A percentile compares a stretch with the other conserved stretches of the same genome.
Conservation (phyloP, 768 basidiomycete species). For the Boletus subparvulus region DNA sequence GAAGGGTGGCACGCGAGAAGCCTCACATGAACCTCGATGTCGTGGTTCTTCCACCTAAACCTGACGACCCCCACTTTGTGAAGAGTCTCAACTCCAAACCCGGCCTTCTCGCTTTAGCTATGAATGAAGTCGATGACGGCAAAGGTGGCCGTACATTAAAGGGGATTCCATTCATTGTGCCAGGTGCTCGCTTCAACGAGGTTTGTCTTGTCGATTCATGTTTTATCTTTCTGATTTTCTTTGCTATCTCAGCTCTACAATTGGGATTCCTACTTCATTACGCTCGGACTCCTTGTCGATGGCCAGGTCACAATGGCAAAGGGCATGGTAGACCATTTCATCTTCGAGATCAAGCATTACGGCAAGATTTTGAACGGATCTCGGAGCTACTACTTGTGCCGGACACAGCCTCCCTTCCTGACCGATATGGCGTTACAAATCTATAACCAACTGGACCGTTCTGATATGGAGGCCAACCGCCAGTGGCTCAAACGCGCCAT, state of each 20-base stretch:
- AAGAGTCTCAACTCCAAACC: slow-evolving; percentile 94
- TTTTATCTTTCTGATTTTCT: slow-evolving; percentile 6
- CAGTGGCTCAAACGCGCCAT: slow-evolving; percentile 94
- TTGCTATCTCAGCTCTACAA: slow-evolving; percentile 68
- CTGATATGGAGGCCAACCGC: slow-evolving; percentile 72
- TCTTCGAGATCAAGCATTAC: slow-evolving; percentile 98
- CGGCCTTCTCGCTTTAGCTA: slow-evolving; percentile 90
- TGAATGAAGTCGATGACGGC: slow-evolving; percentile 85
- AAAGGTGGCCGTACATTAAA: slow-evolving; percentile 80
- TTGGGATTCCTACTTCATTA: slow-evolving; percentile 95
- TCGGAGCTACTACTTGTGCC: slow-evolving; percentile 91
- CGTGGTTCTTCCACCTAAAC: slow-evolving; percentile 80
- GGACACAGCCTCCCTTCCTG: slow-evolving; percentile 96
- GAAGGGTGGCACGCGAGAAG: slow-evolving; percentile 84
- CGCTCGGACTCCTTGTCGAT: slow-evolving; percentile 91
- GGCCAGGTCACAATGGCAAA: slow-evolving; percentile 93
- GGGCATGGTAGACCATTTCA: slow-evolving; percentile 98
- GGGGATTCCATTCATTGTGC: slow-evolving; percentile 96
- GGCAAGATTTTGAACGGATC: slow-evolving; percentile 96
- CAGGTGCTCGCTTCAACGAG: slow-evolving; percentile 93
- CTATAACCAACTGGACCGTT: slow-evolving; percentile 91
- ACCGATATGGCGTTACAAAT: slow-evolving; percentile 99
- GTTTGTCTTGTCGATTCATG: slow-evolving; percentile 41
- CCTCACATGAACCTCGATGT: slow-evolving; percentile 94
- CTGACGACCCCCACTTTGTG: slow-evolving; percentile 85